Base-by-base conservation (phyloP, 2,329 filamentous ascomycete genomes). In the Aspergillus brunneoviolaceus region DNA sequence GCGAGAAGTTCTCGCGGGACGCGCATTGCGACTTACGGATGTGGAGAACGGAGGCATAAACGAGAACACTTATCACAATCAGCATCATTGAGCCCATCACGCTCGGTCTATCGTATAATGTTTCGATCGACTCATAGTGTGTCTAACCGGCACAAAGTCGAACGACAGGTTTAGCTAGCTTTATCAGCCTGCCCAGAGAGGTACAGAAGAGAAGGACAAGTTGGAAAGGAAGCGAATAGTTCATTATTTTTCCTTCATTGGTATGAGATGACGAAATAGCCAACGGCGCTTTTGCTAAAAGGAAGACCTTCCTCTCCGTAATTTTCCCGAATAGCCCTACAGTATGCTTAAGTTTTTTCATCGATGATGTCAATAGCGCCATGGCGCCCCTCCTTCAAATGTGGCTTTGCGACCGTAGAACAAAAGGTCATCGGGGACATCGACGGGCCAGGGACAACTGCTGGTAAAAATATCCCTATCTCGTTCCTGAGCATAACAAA, bases 201-300 rank as follows among this genome's bases (percentile, higher is more conserved):
- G 42, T 45, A 27, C 35, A 49, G 52, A 27, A 23, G 39, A 39
- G 39, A 16, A 35, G 45, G 42, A 31, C 21, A 50, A 55, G 48
- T 31, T 29, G 42, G 23, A 55, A 47, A 49, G 45, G 53, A 49
- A 55, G 21, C 19, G 39, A 45, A 45, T 45, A 25, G 12, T 21
- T 35, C 3, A 35, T 16, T 10, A 21, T 35, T 55, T 49, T 55
- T 29, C 14, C 45, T 35, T 49, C 25, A 55, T 49, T 33, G 42
- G 53, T 55, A 49, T 31, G 53, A 55, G 29, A 49, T 53, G 57
- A 59, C 45, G 57, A 59, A 33, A 59, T 59, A 48, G 54, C 57
- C 48, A 19, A 45, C 53, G 21, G 55, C 35, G 35, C 31, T 29
- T 51, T 55, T 19, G 11, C 39, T 48, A 47, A 33, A 19, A 54